Evolutionary conservation across 805 yeast species (phyloP).

Genomic region (Metschnikowia henanensis): DNA sequence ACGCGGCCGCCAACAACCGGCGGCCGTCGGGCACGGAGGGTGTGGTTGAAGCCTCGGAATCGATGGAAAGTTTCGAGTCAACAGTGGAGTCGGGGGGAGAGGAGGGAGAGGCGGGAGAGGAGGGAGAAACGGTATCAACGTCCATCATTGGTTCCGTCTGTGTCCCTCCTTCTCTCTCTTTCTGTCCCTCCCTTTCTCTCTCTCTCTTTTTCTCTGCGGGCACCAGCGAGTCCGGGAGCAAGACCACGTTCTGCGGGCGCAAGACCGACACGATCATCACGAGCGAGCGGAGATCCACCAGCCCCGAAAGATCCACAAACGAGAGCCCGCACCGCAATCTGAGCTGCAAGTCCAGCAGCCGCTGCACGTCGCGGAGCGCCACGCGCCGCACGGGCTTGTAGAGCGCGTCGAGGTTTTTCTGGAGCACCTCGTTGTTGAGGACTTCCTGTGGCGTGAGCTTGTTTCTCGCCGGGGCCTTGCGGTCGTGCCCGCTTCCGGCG

Average conservation of each 20-base stretch:
- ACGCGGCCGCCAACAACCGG: slow-evolving; percentile 24
- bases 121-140: too few relatives aligned
- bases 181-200: too few relatives aligned
- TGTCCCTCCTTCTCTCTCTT: too few relatives aligned
- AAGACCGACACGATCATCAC: slow-evolving; percentile 74
- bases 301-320: slow-evolving; percentile 78
- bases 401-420: slow-evolving; percentile 47
- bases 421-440: slow-evolving; percentile 40
- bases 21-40: slow-evolving; percentile 28
- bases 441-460: slow-evolving; percentile 44
- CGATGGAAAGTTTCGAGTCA: too few relatives aligned
- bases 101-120: too few relatives aligned
- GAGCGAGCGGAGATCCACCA: slow-evolving; percentile 81
- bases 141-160: too few relatives aligned
- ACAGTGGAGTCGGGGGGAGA: too few relatives aligned
- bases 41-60: too few relatives aligned
- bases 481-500: too few relatives aligned
- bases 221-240: slow-evolving; percentile 44
- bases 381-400: slow-evolving; percentile 51
- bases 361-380: slow-evolving; percentile 19
- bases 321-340: slow-evolving; percentile 68
- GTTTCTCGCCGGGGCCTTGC: slow-evolving; percentile 19
- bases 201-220: too few relatives aligned
- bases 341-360: slow-evolving; percentile 25
- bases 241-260: slow-evolving; percentile 71